phyloP scores from a whole-genome alignment of 345 rosid species.

The Eucalyptus tenuipes region DNA sequence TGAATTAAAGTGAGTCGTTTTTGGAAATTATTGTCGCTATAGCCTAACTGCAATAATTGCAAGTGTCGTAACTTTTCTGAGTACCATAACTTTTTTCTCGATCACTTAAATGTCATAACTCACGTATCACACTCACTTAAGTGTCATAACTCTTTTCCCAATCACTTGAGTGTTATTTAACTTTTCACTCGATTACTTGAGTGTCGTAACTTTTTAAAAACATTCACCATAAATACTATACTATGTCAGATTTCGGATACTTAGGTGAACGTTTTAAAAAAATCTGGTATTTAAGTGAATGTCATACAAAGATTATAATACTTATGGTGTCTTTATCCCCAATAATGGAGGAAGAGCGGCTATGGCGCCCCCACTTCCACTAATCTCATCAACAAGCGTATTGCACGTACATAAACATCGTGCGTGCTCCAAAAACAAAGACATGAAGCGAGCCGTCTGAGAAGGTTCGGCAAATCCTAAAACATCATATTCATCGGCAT shows the following conservation, averaged over 20 bases:
- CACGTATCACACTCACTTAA: rapidly evolving
- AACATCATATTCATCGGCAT: neutral
- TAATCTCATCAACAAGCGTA: too few species aligned
- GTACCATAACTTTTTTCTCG: too few species aligned
- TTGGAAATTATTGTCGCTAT: neutral
- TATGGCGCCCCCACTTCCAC: too few species aligned
- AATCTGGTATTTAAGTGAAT: too few species aligned
- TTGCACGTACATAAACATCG: too few species aligned
- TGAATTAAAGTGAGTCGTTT: neutral
- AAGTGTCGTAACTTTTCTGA: rapidly evolving
- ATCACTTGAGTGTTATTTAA: too few species aligned
- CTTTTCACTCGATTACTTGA: rapidly evolving
- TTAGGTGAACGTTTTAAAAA: rapidly evolving
- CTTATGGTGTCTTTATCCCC: too few species aligned
- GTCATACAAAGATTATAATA: too few species aligned
- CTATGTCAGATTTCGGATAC: rapidly evolving
- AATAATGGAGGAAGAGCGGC: too few species aligned
- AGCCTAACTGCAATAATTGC: neutral
- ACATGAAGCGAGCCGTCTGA: neutral
- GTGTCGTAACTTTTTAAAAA: rapidly evolving
- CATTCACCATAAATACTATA: rapidly evolving
- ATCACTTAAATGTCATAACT: rapidly evolving
- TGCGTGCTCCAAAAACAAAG: neutral
- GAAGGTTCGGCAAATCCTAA: neutral
- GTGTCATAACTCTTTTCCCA: too few species aligned